A percentile compares a stretch with the other conserved stretches of the same genome.
phyloP scores from a whole-genome alignment of 352 stramenopile species.

The Vaucheria bursata region DNA sequence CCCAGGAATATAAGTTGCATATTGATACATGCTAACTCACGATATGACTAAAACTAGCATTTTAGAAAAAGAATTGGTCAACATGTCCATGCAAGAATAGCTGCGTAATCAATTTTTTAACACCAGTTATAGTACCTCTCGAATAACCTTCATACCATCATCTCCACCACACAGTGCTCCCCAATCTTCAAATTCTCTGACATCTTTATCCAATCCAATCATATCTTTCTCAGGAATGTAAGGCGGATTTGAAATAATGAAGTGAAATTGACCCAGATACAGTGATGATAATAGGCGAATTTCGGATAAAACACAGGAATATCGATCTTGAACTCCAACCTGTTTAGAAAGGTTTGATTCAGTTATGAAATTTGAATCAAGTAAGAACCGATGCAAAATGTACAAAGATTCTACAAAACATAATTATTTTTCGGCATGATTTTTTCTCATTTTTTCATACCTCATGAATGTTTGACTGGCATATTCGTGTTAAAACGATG shows the following conservation, averaged over 20 bases:
- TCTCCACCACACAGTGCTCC: conserved; percentile 36
- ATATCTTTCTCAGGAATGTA: conserved; percentile 51
- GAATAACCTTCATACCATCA: conserved; percentile 33
- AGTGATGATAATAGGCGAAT: conserved; percentile 8
- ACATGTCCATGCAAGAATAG: no score
- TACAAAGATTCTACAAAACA: neutral
- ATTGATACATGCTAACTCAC: no score
- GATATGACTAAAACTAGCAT: no score
- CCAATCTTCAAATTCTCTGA: conserved; percentile 36
- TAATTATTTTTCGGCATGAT: no score
- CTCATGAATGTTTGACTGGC: no score
- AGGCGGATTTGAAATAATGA: conserved; percentile 51
- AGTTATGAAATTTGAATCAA: conserved; percentile 9
- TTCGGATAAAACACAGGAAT: neutral
- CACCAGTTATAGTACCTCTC: conserved; percentile 25
- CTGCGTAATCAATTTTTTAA: no score
- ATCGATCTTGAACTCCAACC: conserved; percentile 1
- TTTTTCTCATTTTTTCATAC: no score
- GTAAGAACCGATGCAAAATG: neutral
- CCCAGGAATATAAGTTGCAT: no score
- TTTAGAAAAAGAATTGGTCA: no score
- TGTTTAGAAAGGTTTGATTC: no score
- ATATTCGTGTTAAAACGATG: no score
- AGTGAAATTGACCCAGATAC: conserved; percentile 32
- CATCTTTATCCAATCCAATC: conserved; percentile 22